These are phyloP conservation scores for Cryptosporidium ryanae DNA, from an alignment of 169 alveolate genomes.

Conservation along the genomic window DNA sequence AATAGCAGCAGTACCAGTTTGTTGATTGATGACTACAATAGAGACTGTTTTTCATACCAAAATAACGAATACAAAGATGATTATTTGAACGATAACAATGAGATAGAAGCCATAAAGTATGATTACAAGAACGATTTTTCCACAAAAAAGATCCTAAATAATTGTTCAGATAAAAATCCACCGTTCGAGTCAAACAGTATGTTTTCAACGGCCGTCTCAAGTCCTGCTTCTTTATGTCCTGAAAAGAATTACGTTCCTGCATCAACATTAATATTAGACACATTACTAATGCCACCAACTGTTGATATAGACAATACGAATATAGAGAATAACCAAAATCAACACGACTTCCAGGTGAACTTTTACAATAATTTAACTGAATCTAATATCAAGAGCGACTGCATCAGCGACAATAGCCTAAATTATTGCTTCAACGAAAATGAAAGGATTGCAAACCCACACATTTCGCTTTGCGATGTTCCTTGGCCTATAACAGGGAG, in stretches of 20 bases:
- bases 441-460: slow-evolving; percentile 32
- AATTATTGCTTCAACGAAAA: slow-evolving; percentile 20
- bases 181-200: slow-evolving; percentile 46
- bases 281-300: slow-evolving; percentile 63
- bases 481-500: slow-evolving; percentile 69
- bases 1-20: neutral
- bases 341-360: neutral
- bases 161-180: slow-evolving; percentile 22
- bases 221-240: slow-evolving; percentile 71
- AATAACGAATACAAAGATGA: slow-evolving; percentile 6
- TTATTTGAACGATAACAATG: slow-evolving; percentile 18
- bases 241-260: slow-evolving; percentile 48
- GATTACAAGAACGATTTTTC: slow-evolving; percentile 2
- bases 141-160: slow-evolving; percentile 14
- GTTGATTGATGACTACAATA: slow-evolving; percentile 19
- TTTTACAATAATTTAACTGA: neutral
- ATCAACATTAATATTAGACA: slow-evolving; percentile 24
- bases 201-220: slow-evolving; percentile 62
- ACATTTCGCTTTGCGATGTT: slow-evolving; percentile 40
- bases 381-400: neutral
- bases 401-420: neutral
- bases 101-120: slow-evolving; percentile 1
- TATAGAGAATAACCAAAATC: neutral
- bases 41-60: slow-evolving; percentile 15
- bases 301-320: slow-evolving; percentile 30